Evolutionary conservation across 768 basidiomycete genomes (phyloP).

Genomic region (Tubosaeta sp.): DNA sequence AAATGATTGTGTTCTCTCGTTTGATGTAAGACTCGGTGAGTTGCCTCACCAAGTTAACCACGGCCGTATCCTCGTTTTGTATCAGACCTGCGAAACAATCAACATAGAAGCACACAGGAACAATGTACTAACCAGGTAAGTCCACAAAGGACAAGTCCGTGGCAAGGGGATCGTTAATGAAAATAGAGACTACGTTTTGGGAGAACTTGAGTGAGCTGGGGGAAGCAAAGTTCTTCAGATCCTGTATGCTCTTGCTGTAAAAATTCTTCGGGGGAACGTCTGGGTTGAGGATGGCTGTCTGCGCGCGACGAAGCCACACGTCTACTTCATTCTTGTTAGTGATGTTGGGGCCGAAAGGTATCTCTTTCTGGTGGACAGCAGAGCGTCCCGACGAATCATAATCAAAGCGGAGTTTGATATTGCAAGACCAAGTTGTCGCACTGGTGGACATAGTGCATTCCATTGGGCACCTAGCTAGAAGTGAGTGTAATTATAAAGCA

Average conservation of each 20-base stretch:
- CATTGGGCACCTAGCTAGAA: conserved; percentile 44
- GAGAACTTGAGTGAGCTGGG: conserved; percentile 38
- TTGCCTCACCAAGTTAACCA: conserved; percentile 42
- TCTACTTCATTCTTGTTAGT: conserved; percentile 34
- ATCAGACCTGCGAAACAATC: conserved; percentile 45
- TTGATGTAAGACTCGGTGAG: conserved; percentile 47
- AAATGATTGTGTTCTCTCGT: conserved; percentile 52
- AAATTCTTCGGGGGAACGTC: conserved; percentile 15
- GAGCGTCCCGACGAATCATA: conserved; percentile 28
- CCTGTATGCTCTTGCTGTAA: conserved; percentile 16
- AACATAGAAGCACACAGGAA: not conserved
- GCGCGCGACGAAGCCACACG: conserved; percentile 42
- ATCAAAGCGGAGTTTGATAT: conserved; percentile 38
- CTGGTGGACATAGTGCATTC: conserved; percentile 46
- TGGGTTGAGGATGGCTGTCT: conserved; percentile 41
- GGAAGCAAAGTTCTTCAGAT: conserved; percentile 25
- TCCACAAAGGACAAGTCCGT: conserved; percentile 53
- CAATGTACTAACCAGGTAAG: conserved; percentile 41
- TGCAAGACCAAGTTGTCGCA: conserved; percentile 39
- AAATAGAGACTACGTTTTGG: conserved; percentile 46
- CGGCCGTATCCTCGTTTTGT: conserved; percentile 42
- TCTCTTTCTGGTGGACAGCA: conserved; percentile 4
- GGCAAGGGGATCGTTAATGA: conserved; percentile 40
- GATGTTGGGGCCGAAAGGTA: conserved; percentile 31
- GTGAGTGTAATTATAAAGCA: not conserved